Base-by-base conservation (phyloP, 495 filamentous ascomycete genomes). In the Daldinia vernicosa region DNA sequence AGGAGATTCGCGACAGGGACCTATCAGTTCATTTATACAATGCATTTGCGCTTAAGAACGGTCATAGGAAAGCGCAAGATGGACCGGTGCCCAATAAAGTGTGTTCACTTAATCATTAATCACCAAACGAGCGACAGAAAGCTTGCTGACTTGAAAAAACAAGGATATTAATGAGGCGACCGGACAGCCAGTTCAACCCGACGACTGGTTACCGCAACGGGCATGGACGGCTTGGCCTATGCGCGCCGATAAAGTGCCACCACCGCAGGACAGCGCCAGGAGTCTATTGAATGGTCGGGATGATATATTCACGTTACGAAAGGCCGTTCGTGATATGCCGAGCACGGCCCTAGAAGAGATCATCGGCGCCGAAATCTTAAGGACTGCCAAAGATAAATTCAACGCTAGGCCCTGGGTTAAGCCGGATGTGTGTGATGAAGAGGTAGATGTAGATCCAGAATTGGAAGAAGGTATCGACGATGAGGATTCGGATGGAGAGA, bases 201-300 rank as follows among this genome's bases (percentile, higher is more conserved):
- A 63, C 39, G 70, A 62, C n/a, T 87, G 83, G 79, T 60, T 70
- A 15, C 84, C 87, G 17, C 83, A 82, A 6, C 86, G 83, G 61
- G 22, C 55, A 32, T 96, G 93, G 93, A 90, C 90, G 3, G 90
- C 92, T 1, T 97, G 93, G 93, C 93, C 93, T 19, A 70, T 94
- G 78, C 78, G 77, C 15, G 82, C 84, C 22, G 75, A 81, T 11
- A 79, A 82, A 7, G 91, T 94, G 17, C 90, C 91, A 3, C 82
- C 84, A n/a, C 76, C 80, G 9, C 81, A 82, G 28, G 63, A 80
- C 33, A 24, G 77, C 27, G 64, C 66, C 30, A 63, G 78, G 0
- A 52, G 22, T 12, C 12, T 51, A 17, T 72, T 75, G 9, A 74
- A 83, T 37, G 80, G 68, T 58, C 65, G 56, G 11, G 65, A 85